Conservation (phyloP, 441 rosid species). For the Gossypium gossypioides region DNA sequence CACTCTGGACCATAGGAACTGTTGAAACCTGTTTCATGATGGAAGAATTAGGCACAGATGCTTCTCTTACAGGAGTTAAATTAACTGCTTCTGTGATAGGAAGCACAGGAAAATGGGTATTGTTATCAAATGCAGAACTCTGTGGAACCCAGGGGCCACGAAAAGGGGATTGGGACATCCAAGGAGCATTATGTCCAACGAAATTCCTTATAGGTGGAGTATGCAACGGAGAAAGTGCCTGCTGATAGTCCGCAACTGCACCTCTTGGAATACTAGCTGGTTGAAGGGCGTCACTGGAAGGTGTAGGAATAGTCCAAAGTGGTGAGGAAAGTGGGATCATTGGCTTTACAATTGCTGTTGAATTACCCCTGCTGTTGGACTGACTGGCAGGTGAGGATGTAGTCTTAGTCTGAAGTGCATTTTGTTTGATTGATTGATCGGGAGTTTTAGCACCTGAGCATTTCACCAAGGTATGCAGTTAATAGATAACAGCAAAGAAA, state of each 20-base stretch:
- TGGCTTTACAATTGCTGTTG: conserved; percentile 40
- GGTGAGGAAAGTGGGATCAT: conserved; percentile 77
- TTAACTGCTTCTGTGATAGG: conserved; percentile 55
- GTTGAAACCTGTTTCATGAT: conserved; percentile 35
- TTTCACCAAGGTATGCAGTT: conserved; percentile 13
- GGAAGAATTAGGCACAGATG: conserved; percentile 38
- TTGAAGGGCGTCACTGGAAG: conserved; percentile 47
- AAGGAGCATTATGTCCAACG: conserved; percentile 52
- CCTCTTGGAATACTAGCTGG: conserved; percentile 52
- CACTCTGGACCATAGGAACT: conserved; percentile 30
- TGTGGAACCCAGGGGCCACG: conserved; percentile 69
- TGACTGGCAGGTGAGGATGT: conserved; percentile 44
- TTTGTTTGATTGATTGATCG: conserved; percentile 47
- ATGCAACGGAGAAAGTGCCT: conserved; percentile 51
- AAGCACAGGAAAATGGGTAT: conserved; percentile 46
- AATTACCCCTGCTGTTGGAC: conserved; percentile 43
- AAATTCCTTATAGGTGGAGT: conserved; percentile 51
- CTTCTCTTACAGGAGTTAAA: conserved; percentile 54
- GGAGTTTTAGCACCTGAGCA: conserved; percentile 38
- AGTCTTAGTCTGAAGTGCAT: conserved; percentile 38
- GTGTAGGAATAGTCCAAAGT: conserved; percentile 69
- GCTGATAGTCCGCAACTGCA: conserved; percentile 52
- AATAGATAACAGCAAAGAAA: conserved; percentile 3
- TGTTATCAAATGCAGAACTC: conserved; percentile 47
- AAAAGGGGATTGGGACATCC: conserved; percentile 74